Percentiles rank a stretch among this genome's conserved stretches.
phyloP scores from a whole-genome alignment of 805 yeast genomes.

The Starmerella vaccinii region DNA sequence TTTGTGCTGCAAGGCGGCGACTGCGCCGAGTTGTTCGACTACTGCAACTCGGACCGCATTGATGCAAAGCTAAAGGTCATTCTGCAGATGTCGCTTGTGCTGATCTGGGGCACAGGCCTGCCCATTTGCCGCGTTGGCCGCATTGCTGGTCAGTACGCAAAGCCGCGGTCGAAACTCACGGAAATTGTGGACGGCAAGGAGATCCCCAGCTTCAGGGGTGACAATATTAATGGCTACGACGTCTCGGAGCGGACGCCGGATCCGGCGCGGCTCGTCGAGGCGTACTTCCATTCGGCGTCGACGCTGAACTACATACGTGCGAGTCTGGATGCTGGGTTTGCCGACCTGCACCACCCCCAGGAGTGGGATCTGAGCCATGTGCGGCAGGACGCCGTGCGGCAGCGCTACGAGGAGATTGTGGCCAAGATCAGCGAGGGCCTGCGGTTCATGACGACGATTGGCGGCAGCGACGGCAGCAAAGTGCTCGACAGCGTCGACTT shows the following conservation, averaged over 20 bases:
- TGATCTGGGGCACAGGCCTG: constrained; percentile 36
- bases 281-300: constrained; percentile 39
- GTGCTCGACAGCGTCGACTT: constrained; percentile 32
- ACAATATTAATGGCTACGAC: constrained; percentile 37
- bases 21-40: constrained; percentile 38
- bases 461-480: constrained; percentile 26
- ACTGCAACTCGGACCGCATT: constrained; percentile 34
- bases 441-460: constrained; percentile 34
- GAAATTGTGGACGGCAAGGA: constrained; percentile 35
- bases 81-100: constrained; percentile 36
- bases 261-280: constrained; percentile 34
- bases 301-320: constrained; percentile 35
- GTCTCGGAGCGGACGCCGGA: constrained; percentile 34
- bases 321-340: constrained; percentile 33
- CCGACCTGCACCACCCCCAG: constrained; percentile 34
- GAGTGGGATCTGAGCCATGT: constrained; percentile 37
- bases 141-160: constrained; percentile 39
- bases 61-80: constrained; percentile 36
- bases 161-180: constrained; percentile 37
- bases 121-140: constrained; percentile 37
- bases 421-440: constrained; percentile 32
- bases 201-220: constrained; percentile 37
- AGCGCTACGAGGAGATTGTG: constrained; percentile 34
- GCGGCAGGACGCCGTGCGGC: constrained; percentile 30
- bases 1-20: constrained; percentile 39